Base-by-base conservation (phyloP, 169 alveolate species). In the Cryptosporidium ubiquitum region DNA sequence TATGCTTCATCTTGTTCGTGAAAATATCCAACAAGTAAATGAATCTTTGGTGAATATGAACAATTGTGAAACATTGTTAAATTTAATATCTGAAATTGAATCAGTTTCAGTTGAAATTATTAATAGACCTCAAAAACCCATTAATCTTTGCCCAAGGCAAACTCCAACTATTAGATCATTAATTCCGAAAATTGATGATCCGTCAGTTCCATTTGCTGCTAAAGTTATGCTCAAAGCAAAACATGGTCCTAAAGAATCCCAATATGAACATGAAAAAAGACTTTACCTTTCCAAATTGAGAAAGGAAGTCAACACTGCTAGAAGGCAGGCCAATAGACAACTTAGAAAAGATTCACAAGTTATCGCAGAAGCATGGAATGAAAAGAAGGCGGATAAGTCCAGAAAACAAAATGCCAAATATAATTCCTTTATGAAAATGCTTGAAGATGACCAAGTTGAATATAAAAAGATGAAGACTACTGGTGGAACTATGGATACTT, bases 401-500 rank as follows among this genome's bases (percentile, higher is more conserved):
- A 37, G n/a, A 20, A 40, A 37, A 37, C 71, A 66, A 33, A 66
- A 37, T 37, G 16, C 79, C 52, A 58, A 64, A 40, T 58, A 79
- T 37, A 79, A 79, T 49, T 79, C 89, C 1, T 79, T 84, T 51
- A 60, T 91, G 66, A 69, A 75, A 47, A 91, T 84, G 66, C 61
- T 91, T 18, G 92, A 91, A 68, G 79, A 84, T 35, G 93, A 91
- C 52, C 86, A 68, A 29, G 92, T 47, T 44, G 93, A 91, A 44
- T 91, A 91, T 75, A 91, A 91, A 42, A 84, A 49, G 75, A 85
- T 91, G 91, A 91, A 91, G 68, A 91, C 93, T 23, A 91, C 92
- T 1, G 92, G 93, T 1, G 93, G 92, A 55, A 84, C 91, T 6
- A 91, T 91, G 93, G 93, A 91, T 73, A 91, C 93, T 44, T 91